Percentiles rank a stretch among this genome's conserved stretches.
These are phyloP conservation scores for Acacia concinna DNA, from an alignment of 331 rosid genomes.

Conservation along the genomic window DNA sequence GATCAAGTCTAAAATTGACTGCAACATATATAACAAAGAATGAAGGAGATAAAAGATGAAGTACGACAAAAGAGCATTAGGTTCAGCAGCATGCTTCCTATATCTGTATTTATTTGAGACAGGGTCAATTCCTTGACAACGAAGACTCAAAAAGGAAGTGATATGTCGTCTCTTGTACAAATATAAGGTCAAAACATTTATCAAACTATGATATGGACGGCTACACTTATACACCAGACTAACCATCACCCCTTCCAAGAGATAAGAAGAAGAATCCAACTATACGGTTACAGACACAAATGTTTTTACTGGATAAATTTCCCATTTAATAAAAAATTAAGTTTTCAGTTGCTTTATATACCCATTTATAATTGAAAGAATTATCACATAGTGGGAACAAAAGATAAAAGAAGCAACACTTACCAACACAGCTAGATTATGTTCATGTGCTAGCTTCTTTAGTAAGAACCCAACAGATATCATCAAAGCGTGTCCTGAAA, in stretches of 20 bases:
- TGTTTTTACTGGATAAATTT: background rate
- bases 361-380: constrained; percentile 6
- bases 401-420: constrained; percentile 29
- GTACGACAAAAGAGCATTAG: background rate
- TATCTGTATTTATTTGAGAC: background rate
- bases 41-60: constrained; percentile 18
- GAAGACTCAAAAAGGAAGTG: background rate
- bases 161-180: background rate
- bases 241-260: background rate
- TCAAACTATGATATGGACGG: background rate
- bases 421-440: constrained; percentile 76
- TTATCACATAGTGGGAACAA: constrained; percentile 21
- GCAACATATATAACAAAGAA: background rate
- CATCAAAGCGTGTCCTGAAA: constrained; percentile 83
- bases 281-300: background rate
- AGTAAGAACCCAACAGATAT: constrained; percentile 74
- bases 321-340: background rate
- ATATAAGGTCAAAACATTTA: background rate
- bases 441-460: constrained; percentile 79
- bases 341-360: constrained; percentile 6
- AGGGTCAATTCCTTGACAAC: background rate
- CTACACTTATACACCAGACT: background rate
- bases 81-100: background rate
- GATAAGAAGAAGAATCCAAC: background rate
- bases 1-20: background rate